Conservation (phyloP, 2,329 filamentous ascomycete species). For the Calonectria pauciramosa region DNA sequence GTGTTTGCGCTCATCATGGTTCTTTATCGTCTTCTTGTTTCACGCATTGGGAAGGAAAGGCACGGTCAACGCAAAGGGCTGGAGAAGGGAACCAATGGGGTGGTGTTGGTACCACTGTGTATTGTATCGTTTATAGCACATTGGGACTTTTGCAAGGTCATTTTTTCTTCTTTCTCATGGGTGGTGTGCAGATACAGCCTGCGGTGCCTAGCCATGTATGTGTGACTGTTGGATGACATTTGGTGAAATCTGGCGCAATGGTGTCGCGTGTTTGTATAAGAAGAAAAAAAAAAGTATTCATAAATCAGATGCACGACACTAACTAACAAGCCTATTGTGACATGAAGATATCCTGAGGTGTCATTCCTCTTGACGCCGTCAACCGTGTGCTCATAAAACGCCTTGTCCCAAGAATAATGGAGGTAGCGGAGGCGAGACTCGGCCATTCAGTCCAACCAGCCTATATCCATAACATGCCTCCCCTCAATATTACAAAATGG, state of each 20-base stretch:
- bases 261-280: not conserved
- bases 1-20: not conserved
- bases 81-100: slow-evolving; percentile 29
- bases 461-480: not conserved
- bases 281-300: not conserved
- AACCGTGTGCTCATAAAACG: not conserved
- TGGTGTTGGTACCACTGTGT: slow-evolving; percentile 40
- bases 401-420: not conserved
- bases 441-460: not conserved
- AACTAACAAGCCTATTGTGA: not conserved
- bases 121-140: slow-evolving; percentile 42
- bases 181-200: not conserved
- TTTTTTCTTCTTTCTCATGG: not conserved
- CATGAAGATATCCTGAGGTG: not conserved
- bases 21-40: slow-evolving; percentile 16
- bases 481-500: not conserved
- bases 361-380: not conserved
- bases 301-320: not conserved
- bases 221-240: not conserved
- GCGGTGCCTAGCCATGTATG: not conserved
- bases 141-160: slow-evolving; percentile 31
- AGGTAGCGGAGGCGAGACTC: not conserved
- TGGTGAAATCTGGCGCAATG: not conserved
- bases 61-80: slow-evolving; percentile 14
- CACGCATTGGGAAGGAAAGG: slow-evolving; percentile 30